Evolutionary conservation across 805 yeast genomes (phyloP), one percentile per base, ranked within the genome.

Genomic region (Ogataea parapolymorpha): DNA sequence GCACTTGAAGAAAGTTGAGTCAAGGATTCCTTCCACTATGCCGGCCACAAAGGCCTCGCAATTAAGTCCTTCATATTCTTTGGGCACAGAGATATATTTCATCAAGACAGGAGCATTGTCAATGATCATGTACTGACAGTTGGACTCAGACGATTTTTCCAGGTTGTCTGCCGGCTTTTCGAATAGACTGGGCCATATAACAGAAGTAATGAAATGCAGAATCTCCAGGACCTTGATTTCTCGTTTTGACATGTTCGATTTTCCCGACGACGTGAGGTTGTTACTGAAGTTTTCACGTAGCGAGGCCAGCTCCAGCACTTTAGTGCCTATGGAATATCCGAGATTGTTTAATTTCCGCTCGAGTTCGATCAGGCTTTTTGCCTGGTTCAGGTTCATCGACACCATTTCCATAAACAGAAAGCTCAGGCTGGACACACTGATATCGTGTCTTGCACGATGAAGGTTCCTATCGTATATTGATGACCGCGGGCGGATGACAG

Each of bases 31-130:
- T 59, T 88, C 95, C 29, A 87, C 72, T 12, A 88, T 73, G 0
- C 96, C 96, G 0, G 95, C 95, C 1, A 82, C 77, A 56, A 84
- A 85, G 0, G 95, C 90, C 12, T 83, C 80, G 55, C 93, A 85
- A 56, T 84, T 85, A 54, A 87, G 70, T 47, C 80, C 80, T 9
- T 85, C 80, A 56, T 82, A 79, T 49, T 88, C 95, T 50, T 76
- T 78, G 2, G 96, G 96, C 4, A 85, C 81, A 23, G 85, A 78
- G 9, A 88, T 78, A 56, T 72, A 88, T 51, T 75, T 77, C n/a
- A 85, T 72, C 28, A 87, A 69, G 33, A 85, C 52, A 5, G 96
- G 96, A 11, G 70, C 59, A 52, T 81, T 77, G 58, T 88, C 96
- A 13, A 79, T 79, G 45, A 88, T 84, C 95, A 88, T 86, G 51